Conservation (phyloP, 2,329 filamentous ascomycete species). For the Fusarium sacchari region DNA sequence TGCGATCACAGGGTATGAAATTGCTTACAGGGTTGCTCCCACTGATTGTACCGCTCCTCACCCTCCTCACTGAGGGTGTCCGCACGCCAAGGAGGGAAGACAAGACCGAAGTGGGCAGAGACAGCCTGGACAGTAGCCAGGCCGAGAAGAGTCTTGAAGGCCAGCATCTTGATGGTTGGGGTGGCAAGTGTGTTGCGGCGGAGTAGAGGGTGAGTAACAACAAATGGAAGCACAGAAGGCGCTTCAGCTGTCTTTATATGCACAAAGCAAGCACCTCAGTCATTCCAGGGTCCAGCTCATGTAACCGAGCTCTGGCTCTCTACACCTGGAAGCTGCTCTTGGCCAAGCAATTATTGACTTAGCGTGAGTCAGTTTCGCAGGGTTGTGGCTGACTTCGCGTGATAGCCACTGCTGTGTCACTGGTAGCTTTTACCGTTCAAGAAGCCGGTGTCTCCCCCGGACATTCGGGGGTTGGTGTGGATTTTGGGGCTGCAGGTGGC, state of each 20-base stretch:
- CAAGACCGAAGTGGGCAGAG: slow-evolving; percentile 60
- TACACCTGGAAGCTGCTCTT: slow-evolving; percentile 1
- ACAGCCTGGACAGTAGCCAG: slow-evolving; percentile 51
- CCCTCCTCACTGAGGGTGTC: slow-evolving; percentile 55
- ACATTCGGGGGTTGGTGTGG: slow-evolving; percentile 32
- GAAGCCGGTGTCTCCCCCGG: slow-evolving; percentile 17
- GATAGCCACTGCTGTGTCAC: slow-evolving; percentile 10
- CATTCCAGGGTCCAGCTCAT: slow-evolving; percentile 3
- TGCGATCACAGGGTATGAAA: neutral
- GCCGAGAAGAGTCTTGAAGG: slow-evolving; percentile 46
- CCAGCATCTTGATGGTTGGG: slow-evolving; percentile 41
- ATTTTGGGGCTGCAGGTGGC: slow-evolving; percentile 24
- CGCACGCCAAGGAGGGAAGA: slow-evolving; percentile 60
- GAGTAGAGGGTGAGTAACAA: neutral
- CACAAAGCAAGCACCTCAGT: slow-evolving; percentile 1
- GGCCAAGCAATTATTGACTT: slow-evolving; percentile 16
- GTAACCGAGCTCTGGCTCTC: slow-evolving; percentile 22
- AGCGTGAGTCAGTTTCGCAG: slow-evolving; percentile 37
- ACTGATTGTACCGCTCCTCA: slow-evolving; percentile 58
- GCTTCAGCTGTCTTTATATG: slow-evolving; percentile 30
- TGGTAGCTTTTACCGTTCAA: neutral
- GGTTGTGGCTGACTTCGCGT: slow-evolving; percentile 13
- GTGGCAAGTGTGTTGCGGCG: neutral
- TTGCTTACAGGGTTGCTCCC: slow-evolving; percentile 60
- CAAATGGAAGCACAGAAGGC: neutral